Evolutionary conservation across 2,329 filamentous ascomycete genomes (phyloP).

Genomic region (Hypoxylon rubiginosum): DNA sequence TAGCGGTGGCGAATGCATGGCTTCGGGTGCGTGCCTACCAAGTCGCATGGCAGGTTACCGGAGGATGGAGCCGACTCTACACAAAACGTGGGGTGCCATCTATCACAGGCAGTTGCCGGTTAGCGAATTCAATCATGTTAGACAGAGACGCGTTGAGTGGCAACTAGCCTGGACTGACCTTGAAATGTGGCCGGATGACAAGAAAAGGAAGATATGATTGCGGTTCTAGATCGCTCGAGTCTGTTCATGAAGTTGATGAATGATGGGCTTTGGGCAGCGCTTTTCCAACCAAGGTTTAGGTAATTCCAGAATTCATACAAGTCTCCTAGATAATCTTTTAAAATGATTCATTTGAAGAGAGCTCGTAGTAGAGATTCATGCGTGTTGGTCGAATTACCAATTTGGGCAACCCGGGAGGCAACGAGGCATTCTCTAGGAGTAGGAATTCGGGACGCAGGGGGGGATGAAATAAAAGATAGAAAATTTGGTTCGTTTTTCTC

Average conservation of each 20-base stretch:
- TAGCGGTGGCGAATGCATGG: slow-evolving; percentile 11
- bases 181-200: neutral
- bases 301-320: neutral
- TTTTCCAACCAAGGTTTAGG: too few relatives aligned
- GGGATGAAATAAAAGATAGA: slow-evolving; percentile 8
- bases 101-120: slow-evolving; percentile 14
- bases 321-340: neutral
- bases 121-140: neutral
- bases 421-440: slow-evolving; percentile 7
- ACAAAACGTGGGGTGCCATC: slow-evolving; percentile 29
- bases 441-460: slow-evolving; percentile 22
- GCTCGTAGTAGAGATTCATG: neutral
- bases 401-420: slow-evolving; percentile 4
- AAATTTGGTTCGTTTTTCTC: slow-evolving; percentile 23
- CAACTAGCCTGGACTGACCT: neutral
- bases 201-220: neutral
- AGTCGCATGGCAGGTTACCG: slow-evolving; percentile 25
- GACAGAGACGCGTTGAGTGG: slow-evolving; percentile 1
- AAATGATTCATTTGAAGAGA: neutral
- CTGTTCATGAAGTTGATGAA: neutral
- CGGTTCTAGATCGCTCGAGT: neutral
- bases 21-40: slow-evolving; percentile 19
- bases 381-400: slow-evolving; percentile 3
- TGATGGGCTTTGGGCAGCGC: too few relatives aligned
- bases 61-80: slow-evolving; percentile 19